Percentiles rank a stretch among this genome's conserved stretches.
phyloP scores from a whole-genome alignment of 2,329 filamentous ascomycete genomes.

The Sporothrix brunneoviolacea region DNA sequence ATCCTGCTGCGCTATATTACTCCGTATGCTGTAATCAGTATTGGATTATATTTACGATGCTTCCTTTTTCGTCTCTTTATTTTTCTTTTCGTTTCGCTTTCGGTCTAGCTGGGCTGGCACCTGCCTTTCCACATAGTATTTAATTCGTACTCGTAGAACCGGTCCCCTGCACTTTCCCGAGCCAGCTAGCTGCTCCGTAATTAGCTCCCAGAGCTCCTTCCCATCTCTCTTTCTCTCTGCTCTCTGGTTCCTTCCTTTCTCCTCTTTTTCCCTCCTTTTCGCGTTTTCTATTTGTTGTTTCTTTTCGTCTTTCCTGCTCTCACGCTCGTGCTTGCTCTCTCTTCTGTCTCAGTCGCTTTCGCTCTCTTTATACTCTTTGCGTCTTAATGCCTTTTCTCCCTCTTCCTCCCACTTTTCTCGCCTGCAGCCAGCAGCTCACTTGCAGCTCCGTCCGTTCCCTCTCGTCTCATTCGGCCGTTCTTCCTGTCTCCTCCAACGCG shows the following conservation, averaged over 20 bases:
- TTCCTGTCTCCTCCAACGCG: neutral
- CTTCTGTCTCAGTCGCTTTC: neutral
- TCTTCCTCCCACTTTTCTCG: neutral
- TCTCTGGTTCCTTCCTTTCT: neutral
- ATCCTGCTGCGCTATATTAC: no score
- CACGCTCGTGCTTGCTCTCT: neutral
- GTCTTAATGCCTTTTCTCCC: neutral
- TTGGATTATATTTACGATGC: no score
- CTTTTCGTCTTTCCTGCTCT: neutral
- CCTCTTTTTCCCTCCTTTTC: neutral
- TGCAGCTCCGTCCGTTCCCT: neutral
- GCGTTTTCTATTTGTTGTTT: conserved; percentile 5
- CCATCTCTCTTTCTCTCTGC: neutral
- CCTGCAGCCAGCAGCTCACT: neutral
- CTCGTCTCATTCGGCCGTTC: neutral
- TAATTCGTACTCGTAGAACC: no score
- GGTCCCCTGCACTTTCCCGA: conserved; percentile 6
- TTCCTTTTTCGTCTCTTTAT: neutral
- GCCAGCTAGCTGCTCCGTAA: conserved; percentile 5
- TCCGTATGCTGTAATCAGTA: no score
- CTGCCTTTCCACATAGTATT: neutral
- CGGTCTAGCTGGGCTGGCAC: neutral
- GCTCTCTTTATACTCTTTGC: neutral
- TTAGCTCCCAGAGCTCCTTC: conserved; percentile 6
- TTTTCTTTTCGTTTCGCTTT: neutral